Conservation (phyloP, 352 stramenopile species). For the Phytophthora foliorum region DNA sequence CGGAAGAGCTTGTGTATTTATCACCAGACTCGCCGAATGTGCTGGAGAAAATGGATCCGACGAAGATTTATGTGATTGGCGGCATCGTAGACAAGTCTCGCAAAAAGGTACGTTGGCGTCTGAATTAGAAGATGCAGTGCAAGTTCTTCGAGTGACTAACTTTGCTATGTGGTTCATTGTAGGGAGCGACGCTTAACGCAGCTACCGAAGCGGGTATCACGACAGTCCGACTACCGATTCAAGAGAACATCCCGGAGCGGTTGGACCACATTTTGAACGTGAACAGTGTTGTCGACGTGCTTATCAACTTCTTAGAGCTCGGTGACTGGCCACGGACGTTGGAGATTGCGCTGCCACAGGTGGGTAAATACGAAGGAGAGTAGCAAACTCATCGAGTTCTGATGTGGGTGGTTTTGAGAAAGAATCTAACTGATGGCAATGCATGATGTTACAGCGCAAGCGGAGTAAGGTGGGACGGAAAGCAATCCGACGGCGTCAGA, state of each 20-base stretch:
- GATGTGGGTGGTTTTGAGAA: background rate
- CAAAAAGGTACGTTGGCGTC: slow-evolving; percentile 55
- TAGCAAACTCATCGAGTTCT: background rate
- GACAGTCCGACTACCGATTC: slow-evolving; percentile 76
- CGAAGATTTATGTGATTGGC: slow-evolving; percentile 85
- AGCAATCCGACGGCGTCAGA: slow-evolving; percentile 40
- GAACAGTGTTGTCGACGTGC: slow-evolving; percentile 80
- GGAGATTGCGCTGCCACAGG: slow-evolving; percentile 60
- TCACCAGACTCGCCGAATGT: slow-evolving; percentile 80
- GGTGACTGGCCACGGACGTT: slow-evolving; percentile 66
- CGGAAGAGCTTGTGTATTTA: slow-evolving; percentile 71
- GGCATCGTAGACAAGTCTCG: slow-evolving; percentile 85
- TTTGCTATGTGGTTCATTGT: background rate
- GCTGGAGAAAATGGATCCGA: slow-evolving; percentile 60
- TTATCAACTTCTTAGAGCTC: slow-evolving; percentile 60
- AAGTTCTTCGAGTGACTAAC: background rate
- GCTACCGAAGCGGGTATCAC: slow-evolving; percentile 57
- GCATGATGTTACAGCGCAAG: slow-evolving; percentile 46
- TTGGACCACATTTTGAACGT: slow-evolving; percentile 87
- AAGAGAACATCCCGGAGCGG: slow-evolving; percentile 72
- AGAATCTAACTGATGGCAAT: slow-evolving; percentile 6
- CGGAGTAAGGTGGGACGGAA: slow-evolving; percentile 49
- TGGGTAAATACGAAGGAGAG: slow-evolving; percentile 19
- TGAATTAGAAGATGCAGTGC: background rate
- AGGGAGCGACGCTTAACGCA: slow-evolving; percentile 67